phyloP scores from a whole-genome alignment of 2,329 filamentous ascomycete genomes.

The Claviceps sp. region DNA sequence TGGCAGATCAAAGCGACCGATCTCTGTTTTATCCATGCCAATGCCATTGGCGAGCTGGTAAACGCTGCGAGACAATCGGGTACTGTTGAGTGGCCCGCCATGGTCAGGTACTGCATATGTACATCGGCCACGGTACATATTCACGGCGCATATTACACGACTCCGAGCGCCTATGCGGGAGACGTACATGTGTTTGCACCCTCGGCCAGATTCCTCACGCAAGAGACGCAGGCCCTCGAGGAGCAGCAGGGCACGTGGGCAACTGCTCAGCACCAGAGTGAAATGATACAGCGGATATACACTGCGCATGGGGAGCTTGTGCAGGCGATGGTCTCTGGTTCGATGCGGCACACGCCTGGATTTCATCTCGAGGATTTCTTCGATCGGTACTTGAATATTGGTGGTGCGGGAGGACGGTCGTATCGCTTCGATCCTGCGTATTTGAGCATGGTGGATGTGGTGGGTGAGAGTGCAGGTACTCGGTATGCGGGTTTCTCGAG shows the following conservation, averaged over 20 bases:
- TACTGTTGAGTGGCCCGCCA: slow-evolving; percentile 72
- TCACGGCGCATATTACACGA: slow-evolving; percentile 69
- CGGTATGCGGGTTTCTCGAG: slow-evolving; percentile 38
- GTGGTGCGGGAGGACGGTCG: slow-evolving; percentile 43
- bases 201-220: slow-evolving; percentile 55
- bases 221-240: slow-evolving; percentile 67
- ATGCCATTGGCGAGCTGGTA: slow-evolving; percentile 72
- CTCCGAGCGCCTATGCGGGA: slow-evolving; percentile 26
- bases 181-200: slow-evolving; percentile 50
- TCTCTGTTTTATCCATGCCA: slow-evolving; percentile 74
- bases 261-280: slow-evolving; percentile 65
- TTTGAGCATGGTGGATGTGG: slow-evolving; percentile 54
- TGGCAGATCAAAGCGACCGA: slow-evolving; percentile 91
- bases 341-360: slow-evolving; percentile 59
- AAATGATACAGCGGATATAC: slow-evolving; percentile 66
- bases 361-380: slow-evolving; percentile 85
- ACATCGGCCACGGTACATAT: slow-evolving; percentile 82
- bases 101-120: slow-evolving; percentile 76
- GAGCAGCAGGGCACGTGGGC: slow-evolving; percentile 67
- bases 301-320: slow-evolving; percentile 71
- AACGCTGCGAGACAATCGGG: slow-evolving; percentile 63
- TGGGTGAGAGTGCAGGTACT: slow-evolving; percentile 46
- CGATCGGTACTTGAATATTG: slow-evolving; percentile 55
- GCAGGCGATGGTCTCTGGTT: slow-evolving; percentile 51
- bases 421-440: slow-evolving; percentile 61